Evolutionary conservation across 495 filamentous ascomycete genomes (phyloP), one percentile per base, ranked within the genome.

Genomic region (Neurospora terricola): DNA sequence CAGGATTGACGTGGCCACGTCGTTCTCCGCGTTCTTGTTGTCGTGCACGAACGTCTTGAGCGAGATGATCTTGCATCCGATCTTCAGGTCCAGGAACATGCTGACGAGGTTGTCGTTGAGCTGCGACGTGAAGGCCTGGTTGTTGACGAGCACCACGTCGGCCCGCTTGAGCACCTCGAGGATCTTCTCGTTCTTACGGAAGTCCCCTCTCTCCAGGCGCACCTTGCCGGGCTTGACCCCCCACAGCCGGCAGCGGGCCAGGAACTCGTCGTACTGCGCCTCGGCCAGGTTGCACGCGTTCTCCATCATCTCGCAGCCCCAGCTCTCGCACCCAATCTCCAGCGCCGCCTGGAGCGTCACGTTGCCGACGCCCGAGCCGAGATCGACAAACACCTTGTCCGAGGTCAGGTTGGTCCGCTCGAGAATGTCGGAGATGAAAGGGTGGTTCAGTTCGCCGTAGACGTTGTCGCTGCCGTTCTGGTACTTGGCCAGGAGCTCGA

Each of bases 111-210:
- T 87, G 78, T 92, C 91, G 82, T 98, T 99, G 72, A 97, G 87
- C 62, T 90, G 87, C 5, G 93, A 89, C 14, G 90, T 92, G 80
- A 99, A 99, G 27, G 92, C 96, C 82, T 98, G 93, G 81, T 98
- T 99, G 84, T 99, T 99, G 75, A 98, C 94, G 38, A 99, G 86
- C 30, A 99, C 88, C 36, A 98, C 93, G 80, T 99, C 96, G 3
- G 95, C 94, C 69, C 90, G 87, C 79, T 92, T 90, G 37, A 99
- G 83, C 36, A 91, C 87, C 42, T 87, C 86, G 69, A 90, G 83
- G 34, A 97, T 93, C 71, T 84, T 87, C 30, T 89, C 80, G 76
- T 91, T 92, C 76, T 89, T 88, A 38, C 95, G 87, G 78, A 99
- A 97, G 76, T 97, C 93, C 40, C 94, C 96, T 14, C 87, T 86